phyloP scores from a whole-genome alignment of 768 basidiomycete genomes.

The Naganishia onofrii region DNA sequence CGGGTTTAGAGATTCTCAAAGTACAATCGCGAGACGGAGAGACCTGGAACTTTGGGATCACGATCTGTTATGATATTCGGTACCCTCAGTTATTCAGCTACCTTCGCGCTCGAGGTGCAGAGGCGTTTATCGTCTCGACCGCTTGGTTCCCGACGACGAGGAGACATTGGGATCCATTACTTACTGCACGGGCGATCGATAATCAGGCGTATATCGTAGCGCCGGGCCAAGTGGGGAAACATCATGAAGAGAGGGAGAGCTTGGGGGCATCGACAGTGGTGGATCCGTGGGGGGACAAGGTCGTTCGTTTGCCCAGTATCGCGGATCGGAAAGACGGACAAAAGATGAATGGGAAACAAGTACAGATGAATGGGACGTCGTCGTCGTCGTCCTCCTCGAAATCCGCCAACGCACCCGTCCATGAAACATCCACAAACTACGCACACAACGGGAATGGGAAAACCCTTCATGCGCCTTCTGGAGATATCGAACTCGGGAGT shows the following conservation, averaged over 20 bases:
- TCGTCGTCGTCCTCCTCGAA: not conserved
- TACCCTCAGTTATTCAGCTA: slow-evolving; percentile 25
- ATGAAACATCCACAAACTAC: not conserved
- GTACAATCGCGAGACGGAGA: slow-evolving; percentile 16
- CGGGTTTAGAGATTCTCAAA: slow-evolving; percentile 1
- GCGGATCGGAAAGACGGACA: slow-evolving; percentile 15
- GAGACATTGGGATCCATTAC: slow-evolving; percentile 25
- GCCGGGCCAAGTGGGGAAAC: slow-evolving; percentile 21
- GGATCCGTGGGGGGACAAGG: slow-evolving; percentile 22
- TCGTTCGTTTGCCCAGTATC: slow-evolving; percentile 15
- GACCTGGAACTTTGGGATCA: slow-evolving; percentile 14
- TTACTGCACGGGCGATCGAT: slow-evolving; percentile 26
- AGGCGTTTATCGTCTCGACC: slow-evolving; percentile 23
- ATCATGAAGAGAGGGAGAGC: slow-evolving; percentile 23
- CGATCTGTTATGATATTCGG: slow-evolving; percentile 29
- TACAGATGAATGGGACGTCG: not conserved
- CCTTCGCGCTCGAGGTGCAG: slow-evolving; percentile 21
- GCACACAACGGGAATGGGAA: slow-evolving; percentile 8
- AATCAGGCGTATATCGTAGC: slow-evolving; percentile 21
- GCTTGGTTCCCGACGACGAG: slow-evolving; percentile 24
- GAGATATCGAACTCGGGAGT: not conserved
- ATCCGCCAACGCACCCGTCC: not conserved
- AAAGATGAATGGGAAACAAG: slow-evolving; percentile 3
- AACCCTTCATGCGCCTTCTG: not conserved
- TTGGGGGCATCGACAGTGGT: slow-evolving; percentile 15